Evolutionary conservation across 2,329 filamentous ascomycete species (phyloP).

Genomic region (Arthroderma sp.): DNA sequence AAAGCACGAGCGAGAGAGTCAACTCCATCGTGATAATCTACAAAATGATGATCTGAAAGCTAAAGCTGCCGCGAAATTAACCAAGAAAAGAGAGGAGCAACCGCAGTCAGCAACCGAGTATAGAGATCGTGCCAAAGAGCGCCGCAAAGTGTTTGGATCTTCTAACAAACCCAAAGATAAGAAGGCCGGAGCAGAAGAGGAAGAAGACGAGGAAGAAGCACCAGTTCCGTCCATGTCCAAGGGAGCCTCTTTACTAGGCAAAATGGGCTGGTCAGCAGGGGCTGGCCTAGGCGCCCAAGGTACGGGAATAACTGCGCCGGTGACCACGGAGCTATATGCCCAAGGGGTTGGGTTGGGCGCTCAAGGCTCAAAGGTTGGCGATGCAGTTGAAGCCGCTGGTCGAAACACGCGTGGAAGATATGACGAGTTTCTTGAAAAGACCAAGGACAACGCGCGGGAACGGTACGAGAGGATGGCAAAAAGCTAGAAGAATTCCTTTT

Average conservation of each 20-base stretch:
- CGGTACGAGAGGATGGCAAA: conserved; percentile 32
- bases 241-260: conserved; percentile 37
- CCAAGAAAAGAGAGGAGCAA: conserved; percentile 27
- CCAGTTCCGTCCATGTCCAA: conserved; percentile 28
- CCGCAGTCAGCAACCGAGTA: conserved; percentile 25
- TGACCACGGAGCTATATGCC: conserved; percentile 36
- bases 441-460: conserved; percentile 33
- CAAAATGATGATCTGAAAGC: conserved; percentile 36
- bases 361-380: conserved; percentile 36
- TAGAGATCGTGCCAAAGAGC: conserved; percentile 34
- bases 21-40: conserved; percentile 44
- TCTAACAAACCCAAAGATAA: conserved; percentile 21
- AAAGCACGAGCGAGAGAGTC: conserved; percentile 46
- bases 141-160: conserved; percentile 31
- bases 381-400: conserved; percentile 35
- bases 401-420: conserved; percentile 36
- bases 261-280: conserved; percentile 39
- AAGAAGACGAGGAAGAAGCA: conserved; percentile 15
- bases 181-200: conserved; percentile 18
- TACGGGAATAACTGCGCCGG: conserved; percentile 34
- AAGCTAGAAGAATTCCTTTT: not conserved
- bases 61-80: conserved; percentile 29
- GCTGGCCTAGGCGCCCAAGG: conserved; percentile 36
- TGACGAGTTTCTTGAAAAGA: conserved; percentile 36
- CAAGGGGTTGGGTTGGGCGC: conserved; percentile 38